A percentile compares a stretch with the other conserved stretches of the same genome.
These are phyloP conservation scores for Schizothecium vesticola DNA, from an alignment of 495 filamentous ascomycete genomes.

Conservation along the genomic window DNA sequence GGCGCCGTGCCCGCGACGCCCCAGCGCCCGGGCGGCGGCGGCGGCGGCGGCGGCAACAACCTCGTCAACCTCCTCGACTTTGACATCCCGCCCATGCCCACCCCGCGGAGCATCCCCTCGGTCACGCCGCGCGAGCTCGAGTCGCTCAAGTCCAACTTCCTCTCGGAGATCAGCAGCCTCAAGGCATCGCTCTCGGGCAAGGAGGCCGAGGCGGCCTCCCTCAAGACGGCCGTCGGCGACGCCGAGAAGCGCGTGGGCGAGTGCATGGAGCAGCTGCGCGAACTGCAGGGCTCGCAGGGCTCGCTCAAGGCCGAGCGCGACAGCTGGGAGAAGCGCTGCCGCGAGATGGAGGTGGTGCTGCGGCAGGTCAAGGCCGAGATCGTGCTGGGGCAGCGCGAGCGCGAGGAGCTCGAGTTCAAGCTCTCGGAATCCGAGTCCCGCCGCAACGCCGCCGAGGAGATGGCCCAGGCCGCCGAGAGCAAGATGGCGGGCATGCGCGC, in stretches of 20 bases:
- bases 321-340: conserved; percentile 74
- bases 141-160: conserved; percentile 78
- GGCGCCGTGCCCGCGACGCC: conserved; percentile 29
- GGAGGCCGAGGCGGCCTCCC: conserved; percentile 78
- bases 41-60: conserved; percentile 7
- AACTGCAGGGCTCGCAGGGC: conserved; percentile 63
- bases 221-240: conserved; percentile 80
- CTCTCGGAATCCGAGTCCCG: conserved; percentile 70
- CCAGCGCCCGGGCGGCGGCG: conserved; percentile 15
- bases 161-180: conserved; percentile 84
- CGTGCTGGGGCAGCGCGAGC: conserved; percentile 65
- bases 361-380: conserved; percentile 77
- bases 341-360: conserved; percentile 79
- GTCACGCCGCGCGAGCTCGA: conserved; percentile 91
- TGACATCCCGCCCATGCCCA: conserved; percentile 82
- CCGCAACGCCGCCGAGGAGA: conserved; percentile 58
- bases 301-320: conserved; percentile 68
- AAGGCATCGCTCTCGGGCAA: conserved; percentile 84
- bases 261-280: conserved; percentile 70
- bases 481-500: conserved; percentile 63
- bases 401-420: conserved; percentile 63
- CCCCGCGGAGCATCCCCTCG: conserved; percentile 83
- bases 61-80: conserved; percentile 76
- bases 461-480: conserved; percentile 65
- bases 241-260: conserved; percentile 90